Evolutionary conservation across 1,284 basidiomycete species (phyloP).

Genomic region (Melampsora larici-populina): DNA sequence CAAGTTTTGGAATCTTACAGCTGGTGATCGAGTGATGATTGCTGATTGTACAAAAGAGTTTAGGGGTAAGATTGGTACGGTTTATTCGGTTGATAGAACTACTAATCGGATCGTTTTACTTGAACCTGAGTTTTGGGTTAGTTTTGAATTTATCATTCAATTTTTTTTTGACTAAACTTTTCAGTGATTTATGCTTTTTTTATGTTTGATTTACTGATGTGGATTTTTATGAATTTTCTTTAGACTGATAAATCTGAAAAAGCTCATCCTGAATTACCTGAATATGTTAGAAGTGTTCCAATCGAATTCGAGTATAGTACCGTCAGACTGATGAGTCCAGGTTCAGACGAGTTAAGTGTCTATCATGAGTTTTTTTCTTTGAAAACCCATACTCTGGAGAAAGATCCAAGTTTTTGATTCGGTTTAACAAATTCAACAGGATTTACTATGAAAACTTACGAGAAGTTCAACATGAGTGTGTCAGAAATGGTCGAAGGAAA

Average conservation of each 20-base stretch:
- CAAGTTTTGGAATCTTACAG: conserved; percentile 42
- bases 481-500: conserved; percentile 32
- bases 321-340: conserved; percentile 38
- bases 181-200: too few species aligned
- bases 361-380: not conserved
- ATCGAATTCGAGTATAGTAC: conserved; percentile 43
- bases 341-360: conserved; percentile 34
- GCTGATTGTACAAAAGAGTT: conserved; percentile 29
- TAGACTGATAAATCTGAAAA: conserved; percentile 35
- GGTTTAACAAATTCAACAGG: not conserved
- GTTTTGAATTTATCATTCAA: not conserved
- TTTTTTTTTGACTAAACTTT: too few species aligned
- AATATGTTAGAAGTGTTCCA: conserved; percentile 19
- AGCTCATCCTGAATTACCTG: conserved; percentile 28
- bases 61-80: too few species aligned
- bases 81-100: conserved; percentile 41
- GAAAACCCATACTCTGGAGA: not conserved
- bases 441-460: conserved; percentile 41
- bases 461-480: conserved; percentile 38
- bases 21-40: conserved; percentile 42
- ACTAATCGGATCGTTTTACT: conserved; percentile 28
- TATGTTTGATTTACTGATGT: not conserved
- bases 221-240: not conserved
- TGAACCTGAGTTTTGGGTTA: conserved; percentile 41
- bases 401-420: not conserved